Base-by-base conservation (phyloP, 2,329 filamentous ascomycete genomes). In the Ceratocystis eucalypticola region DNA sequence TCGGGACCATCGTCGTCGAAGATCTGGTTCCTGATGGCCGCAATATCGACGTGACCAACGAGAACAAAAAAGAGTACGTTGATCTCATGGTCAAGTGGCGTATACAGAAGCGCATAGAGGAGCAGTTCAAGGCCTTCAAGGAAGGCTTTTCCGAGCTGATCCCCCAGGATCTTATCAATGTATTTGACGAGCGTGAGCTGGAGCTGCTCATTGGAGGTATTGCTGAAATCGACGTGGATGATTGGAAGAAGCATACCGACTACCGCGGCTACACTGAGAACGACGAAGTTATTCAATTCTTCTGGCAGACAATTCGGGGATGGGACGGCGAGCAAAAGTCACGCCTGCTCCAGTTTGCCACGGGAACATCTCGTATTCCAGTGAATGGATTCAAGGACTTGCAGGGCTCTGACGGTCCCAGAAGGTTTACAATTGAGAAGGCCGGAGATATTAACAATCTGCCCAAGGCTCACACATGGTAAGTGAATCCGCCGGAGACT, bases 241-340 rank as follows among this genome's bases (percentile, higher is more conserved):
- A 99, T 77, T 99, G 94, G 94, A 97, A 99, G 88, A 99, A 99
- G 81, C 94, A 99, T 78, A 99, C 94, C 61, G 94, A 99, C 74
- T 99, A 99, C 77, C 88, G 94, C 71, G 94, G 94, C 65, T 99
- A 99, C 82, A 96, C 95, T 8, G 94, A 99, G 78, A 91, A 87
- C 67, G 94, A 99, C 72, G 91, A 96, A 74, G 94, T 99, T 30
- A 94, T 99, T 70, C 89, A 95, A 76, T 92, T 95, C 80, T 99
- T 99, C 83, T 99, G 94, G 94, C 92, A 96, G 80, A 93, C 89
- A 69, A 94, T 99, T 70, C 87, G 93, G 70, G 90, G 85, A 69
- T 99, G 94, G 94, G 94, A 99, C 75, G 91, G 94, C 33, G 94
- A 99, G 77, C 94, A 99, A 77, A 99, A 99, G 80, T 96, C 91